Conservation (phyloP, 2,329 filamentous ascomycete species). For the Colletotrichum somersetense region DNA sequence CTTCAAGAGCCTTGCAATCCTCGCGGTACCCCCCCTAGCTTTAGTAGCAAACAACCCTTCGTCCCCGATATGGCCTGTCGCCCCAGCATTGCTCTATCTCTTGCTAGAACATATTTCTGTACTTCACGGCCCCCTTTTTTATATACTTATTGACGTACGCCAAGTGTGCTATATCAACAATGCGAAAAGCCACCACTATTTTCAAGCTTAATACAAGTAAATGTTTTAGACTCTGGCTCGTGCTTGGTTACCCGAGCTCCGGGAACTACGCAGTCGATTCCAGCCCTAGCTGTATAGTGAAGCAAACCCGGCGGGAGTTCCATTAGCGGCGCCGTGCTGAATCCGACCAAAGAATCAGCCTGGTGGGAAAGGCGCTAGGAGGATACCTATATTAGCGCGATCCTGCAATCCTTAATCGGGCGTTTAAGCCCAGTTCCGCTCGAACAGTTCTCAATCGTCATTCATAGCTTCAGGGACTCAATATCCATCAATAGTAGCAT, state of each 20-base stretch:
- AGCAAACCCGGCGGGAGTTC: slow-evolving; percentile 7
- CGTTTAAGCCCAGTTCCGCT: background rate
- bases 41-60: no score
- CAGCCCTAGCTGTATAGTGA: background rate
- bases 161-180: background rate
- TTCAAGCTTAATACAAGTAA: background rate
- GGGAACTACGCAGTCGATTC: background rate
- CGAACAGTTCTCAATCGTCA: background rate
- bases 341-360: background rate
- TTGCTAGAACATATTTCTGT: background rate
- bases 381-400: background rate
- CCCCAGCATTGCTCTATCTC: background rate
- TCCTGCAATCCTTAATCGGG: background rate
- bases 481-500: no score
- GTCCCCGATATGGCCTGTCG: no score
- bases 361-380: background rate
- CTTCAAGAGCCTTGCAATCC: no score
- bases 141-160: slow-evolving; percentile 6
- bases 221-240: background rate
- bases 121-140: background rate
- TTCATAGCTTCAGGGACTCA: background rate
- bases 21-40: no score
- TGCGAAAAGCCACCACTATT: background rate
- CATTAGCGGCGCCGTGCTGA: slow-evolving; percentile 8
- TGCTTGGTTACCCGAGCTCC: background rate